A percentile compares a stretch with the other conserved stretches of the same genome.
phyloP scores from a whole-genome alignment of 2,329 filamentous ascomycete genomes.

The Talaromyces sp. region DNA sequence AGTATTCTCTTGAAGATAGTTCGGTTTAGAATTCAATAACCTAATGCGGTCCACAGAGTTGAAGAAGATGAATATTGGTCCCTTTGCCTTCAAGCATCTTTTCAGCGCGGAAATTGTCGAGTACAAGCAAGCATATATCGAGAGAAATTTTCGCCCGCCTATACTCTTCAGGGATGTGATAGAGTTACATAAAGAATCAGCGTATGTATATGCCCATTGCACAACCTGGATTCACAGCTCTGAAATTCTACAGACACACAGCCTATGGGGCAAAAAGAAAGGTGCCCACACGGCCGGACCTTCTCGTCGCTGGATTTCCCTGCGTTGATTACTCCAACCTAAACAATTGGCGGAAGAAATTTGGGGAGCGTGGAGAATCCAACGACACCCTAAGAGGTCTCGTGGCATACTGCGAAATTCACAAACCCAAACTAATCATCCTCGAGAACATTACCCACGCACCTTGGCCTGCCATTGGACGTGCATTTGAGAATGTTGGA shows the following conservation, averaged over 20 bases:
- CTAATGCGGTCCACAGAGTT: constrained; percentile 24
- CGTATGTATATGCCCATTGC: constrained; percentile 38
- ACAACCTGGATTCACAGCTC: background rate
- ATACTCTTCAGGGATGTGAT: constrained; percentile 56
- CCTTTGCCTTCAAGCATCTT: constrained; percentile 49
- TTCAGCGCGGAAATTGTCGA: constrained; percentile 62
- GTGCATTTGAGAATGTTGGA: constrained; percentile 44
- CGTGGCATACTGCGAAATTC: constrained; percentile 51
- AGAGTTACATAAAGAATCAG: constrained; percentile 48
- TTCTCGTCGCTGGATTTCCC: constrained; percentile 67
- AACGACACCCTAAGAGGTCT: constrained; percentile 60
- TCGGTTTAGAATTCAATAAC: background rate
- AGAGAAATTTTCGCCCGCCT: constrained; percentile 51
- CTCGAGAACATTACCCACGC: constrained; percentile 65
- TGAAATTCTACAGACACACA: constrained; percentile 48
- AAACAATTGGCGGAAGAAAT: constrained; percentile 53
- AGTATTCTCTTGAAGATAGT: constrained; percentile 11
- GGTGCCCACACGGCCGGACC: constrained; percentile 56
- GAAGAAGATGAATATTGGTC: constrained; percentile 25
- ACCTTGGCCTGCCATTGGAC: constrained; percentile 54
- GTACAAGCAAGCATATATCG: constrained; percentile 61
- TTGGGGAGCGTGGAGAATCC: constrained; percentile 58
- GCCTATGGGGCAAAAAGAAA: constrained; percentile 57
- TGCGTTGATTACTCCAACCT: constrained; percentile 69
- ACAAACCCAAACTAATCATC: constrained; percentile 59